Percentiles rank a stretch among this genome's conserved stretches.
Conservation (phyloP, 495 filamentous ascomycete genomes). For the Lophiotrema nucula region DNA sequence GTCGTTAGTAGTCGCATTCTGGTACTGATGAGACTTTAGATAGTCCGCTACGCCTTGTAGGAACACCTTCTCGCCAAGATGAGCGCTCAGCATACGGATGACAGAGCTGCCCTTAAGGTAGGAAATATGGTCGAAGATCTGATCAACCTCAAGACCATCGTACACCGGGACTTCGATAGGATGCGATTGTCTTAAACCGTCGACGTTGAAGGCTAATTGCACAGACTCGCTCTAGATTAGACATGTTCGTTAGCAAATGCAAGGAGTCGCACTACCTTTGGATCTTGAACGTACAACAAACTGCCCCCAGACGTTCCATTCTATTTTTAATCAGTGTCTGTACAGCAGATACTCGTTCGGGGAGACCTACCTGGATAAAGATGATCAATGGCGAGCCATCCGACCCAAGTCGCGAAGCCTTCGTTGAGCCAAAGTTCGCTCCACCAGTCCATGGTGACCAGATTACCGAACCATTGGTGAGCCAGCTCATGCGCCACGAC, state of each 20-base stretch:
- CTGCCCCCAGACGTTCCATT: conserved; percentile 93
- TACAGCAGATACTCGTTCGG: too few relatives aligned
- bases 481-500: conserved; percentile 93
- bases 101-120: conserved; percentile 94
- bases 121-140: conserved; percentile 93
- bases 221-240: conserved; percentile 71
- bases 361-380: conserved; percentile 75
- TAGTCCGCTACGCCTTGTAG: conserved; percentile 84
- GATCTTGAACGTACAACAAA: conserved; percentile 71
- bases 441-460: conserved; percentile 91
- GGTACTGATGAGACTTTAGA: conserved; percentile 80
- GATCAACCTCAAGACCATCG: conserved; percentile 89
- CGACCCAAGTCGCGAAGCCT: conserved; percentile 97
- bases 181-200: conserved; percentile 85
- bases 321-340: conserved; percentile 48
- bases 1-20: conserved; percentile 89
- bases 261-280: conserved; percentile 49
- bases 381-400: conserved; percentile 88
- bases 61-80: conserved; percentile 83
- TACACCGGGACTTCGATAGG: conserved; percentile 91
- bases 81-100: conserved; percentile 87
- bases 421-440: conserved; percentile 88
- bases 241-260: conserved; percentile 28
- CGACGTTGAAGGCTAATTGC: conserved; percentile 84
- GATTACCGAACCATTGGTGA: conserved; percentile 98